A percentile compares a stretch with the other conserved stretches of the same genome.
Evolutionary conservation across 306 rosid species (phyloP).

Genomic region (Pachyrhizus erosus): DNA sequence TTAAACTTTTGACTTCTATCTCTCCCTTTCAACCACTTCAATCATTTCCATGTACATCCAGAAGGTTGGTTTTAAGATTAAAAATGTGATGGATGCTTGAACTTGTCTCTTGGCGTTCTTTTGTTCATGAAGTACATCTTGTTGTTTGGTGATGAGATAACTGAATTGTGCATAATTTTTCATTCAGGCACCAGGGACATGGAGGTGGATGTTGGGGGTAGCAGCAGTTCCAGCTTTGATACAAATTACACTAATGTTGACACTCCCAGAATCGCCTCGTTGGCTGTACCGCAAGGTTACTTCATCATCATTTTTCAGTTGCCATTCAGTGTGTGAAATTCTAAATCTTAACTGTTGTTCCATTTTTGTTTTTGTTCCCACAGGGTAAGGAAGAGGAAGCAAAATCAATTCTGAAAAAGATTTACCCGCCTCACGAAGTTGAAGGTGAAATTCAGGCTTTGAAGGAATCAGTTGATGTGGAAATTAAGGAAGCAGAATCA

Average conservation of each 20-base stretch:
- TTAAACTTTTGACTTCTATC: too few species aligned
- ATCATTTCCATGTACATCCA: not conserved
- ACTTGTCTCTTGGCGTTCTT: not conserved
- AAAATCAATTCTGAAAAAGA: slow-evolving; percentile 40
- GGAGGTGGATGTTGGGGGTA: slow-evolving; percentile 87
- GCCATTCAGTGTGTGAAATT: not conserved
- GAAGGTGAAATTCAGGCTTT: slow-evolving; percentile 52
- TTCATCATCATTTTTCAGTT: not conserved
- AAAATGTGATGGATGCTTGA: not conserved
- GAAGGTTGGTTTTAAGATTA: not conserved
- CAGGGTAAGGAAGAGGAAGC: slow-evolving; percentile 69
- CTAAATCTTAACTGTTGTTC: not conserved
- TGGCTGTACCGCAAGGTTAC: slow-evolving; percentile 71
- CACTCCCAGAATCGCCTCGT: slow-evolving; percentile 79
- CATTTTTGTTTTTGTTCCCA: not conserved
- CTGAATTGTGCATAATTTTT: not conserved
- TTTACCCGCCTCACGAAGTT: slow-evolving; percentile 52
- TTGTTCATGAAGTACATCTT: not conserved
- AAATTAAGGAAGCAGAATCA: slow-evolving; percentile 37
- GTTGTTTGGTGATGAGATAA: not conserved
- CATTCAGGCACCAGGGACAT: slow-evolving; percentile 61
- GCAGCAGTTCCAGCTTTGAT: slow-evolving; percentile 65
- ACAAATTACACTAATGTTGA: slow-evolving; percentile 57
- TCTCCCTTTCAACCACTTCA: too few species aligned
- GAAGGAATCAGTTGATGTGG: slow-evolving; percentile 57